phyloP scores from a whole-genome alignment of 495 filamentous ascomycete species.

The Neurospora tetrasperma region DNA sequence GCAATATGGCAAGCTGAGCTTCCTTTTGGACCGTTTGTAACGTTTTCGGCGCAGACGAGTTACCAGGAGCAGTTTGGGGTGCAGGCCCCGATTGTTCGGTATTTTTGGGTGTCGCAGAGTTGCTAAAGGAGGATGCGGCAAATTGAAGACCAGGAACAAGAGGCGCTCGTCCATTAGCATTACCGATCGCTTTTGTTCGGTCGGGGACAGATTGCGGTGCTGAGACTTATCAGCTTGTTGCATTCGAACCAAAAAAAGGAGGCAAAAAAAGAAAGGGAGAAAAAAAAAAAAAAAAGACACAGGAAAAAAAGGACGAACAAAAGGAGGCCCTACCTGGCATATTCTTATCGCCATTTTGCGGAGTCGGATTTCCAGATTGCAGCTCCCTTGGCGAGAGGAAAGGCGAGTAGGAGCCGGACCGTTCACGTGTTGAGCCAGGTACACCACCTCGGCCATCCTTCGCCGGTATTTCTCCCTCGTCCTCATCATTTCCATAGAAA shows the following conservation, averaged over 20 bases:
- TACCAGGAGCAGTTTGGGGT: background rate
- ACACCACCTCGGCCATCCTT: background rate
- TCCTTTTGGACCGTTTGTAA: constrained; percentile 49
- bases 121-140: background rate
- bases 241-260: background rate
- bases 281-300: background rate
- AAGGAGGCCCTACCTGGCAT: background rate
- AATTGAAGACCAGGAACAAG: background rate
- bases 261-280: fast-evolving
- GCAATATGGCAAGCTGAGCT: constrained; percentile 57
- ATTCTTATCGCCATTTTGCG: constrained; percentile 2
- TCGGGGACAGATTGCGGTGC: background rate
- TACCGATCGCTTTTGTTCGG: background rate
- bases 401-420: constrained; percentile 44
- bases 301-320: background rate
- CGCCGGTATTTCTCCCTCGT: constrained; percentile 10
- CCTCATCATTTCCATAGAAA: constrained; percentile 22
- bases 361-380: constrained; percentile 18
- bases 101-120: background rate
- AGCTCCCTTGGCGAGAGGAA: constrained; percentile 37
- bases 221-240: background rate
- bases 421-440: constrained; percentile 21
- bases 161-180: background rate
- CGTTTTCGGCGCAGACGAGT: constrained; percentile 13
- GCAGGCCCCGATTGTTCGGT: background rate